Evolutionary conservation across 2,329 filamentous ascomycete genomes (phyloP).

Genomic region (Aspergillus sp.): DNA sequence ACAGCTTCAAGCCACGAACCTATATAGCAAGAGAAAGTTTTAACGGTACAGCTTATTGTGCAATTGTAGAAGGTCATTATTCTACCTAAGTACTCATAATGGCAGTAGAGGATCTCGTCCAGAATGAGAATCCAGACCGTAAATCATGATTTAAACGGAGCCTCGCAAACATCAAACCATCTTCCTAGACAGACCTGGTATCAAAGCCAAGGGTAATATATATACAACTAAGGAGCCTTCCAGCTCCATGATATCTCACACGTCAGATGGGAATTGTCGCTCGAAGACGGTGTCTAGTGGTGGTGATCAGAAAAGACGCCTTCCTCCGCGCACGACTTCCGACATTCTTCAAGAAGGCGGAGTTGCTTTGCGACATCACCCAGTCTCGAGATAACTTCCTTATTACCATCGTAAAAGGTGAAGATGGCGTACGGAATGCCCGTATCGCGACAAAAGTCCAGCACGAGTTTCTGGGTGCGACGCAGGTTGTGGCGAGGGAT

Average conservation of each 20-base stretch:
- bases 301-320: conserved; percentile 35
- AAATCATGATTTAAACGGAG: too few relatives aligned
- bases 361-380: conserved; percentile 79
- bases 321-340: conserved; percentile 45
- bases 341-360: conserved; percentile 72
- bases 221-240: not conserved
- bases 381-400: conserved; percentile 72
- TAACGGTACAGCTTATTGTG: not conserved
- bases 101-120: too few relatives aligned
- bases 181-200: too few relatives aligned
- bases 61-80: too few relatives aligned
- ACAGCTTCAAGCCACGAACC: too few relatives aligned
- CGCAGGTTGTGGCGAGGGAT: conserved; percentile 84
- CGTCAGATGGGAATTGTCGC: too few relatives aligned
- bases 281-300: conserved; percentile 8
- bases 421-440: conserved; percentile 82
- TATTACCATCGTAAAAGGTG: conserved; percentile 81
- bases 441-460: conserved; percentile 78
- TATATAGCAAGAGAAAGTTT: too few relatives aligned
- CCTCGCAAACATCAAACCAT: too few relatives aligned
- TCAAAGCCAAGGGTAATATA: not conserved
- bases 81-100: too few relatives aligned
- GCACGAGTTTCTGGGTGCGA: conserved; percentile 69
- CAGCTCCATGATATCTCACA: not conserved
- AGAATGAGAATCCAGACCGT: too few relatives aligned